Evolutionary conservation across 352 stramenopile species (phyloP), one percentile per base, ranked within the genome.

Genomic region (Phytophthora parvispora): DNA sequence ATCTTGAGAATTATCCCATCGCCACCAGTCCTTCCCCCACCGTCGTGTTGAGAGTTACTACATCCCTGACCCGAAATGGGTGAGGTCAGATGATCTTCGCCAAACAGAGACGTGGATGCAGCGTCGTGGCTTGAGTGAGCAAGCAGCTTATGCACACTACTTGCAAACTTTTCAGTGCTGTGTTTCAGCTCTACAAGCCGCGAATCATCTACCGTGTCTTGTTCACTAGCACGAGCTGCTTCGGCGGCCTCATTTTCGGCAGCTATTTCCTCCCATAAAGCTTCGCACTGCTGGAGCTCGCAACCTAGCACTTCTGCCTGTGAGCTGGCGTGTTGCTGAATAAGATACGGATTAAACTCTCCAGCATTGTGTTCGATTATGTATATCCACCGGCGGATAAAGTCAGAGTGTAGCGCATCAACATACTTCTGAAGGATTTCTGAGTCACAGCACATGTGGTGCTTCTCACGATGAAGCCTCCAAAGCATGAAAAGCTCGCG

Each of bases 81-180:
- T 27, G 45, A 51, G 18, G 20, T 27, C 52, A 36, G 12, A 24
- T n/a, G 16, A 58, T 18, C 22, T 55, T 69, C 66, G 32, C 25
- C 55, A 50, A 64, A 64, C 25, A 67, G 7, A 22, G 31, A 52
- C 4, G 60, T 24, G 13, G 38, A 18, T 25, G 13, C 13, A 60
- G 27, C 10, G 36, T 73, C 62, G 20, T 62, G 32, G 20, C 60
- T 75, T 43, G 75, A 83, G 48, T 75, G 71, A 31, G 57, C 50
- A 29, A 93, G 84, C 5, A 95, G 66, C 53, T 93, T 92, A 67
- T 92, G 87, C 27, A 92, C 85, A 53, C 87, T 95, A 55, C 85
- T 85, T 1, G 85, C 85, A 76, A 93, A 93, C 40, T 86, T 89
- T 64, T 93, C 85, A 13, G 83, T 79, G n/a, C 84, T 78, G 52